These are phyloP conservation scores for Moringa oleifera DNA, from an alignment of 345 rosid species.

Conservation along the genomic window DNA sequence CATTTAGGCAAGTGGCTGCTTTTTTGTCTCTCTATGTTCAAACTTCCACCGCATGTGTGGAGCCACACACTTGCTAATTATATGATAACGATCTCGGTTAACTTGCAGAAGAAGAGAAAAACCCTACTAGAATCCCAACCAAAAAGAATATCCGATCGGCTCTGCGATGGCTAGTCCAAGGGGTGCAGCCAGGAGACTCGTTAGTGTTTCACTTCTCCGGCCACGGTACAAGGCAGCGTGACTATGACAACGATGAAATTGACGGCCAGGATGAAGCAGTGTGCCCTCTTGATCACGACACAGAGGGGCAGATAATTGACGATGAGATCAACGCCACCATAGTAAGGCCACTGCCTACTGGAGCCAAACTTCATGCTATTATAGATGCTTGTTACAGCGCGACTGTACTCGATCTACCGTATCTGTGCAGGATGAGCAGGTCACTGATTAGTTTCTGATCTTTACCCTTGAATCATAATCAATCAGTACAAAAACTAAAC, in stretches of 20 bases:
- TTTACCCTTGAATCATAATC: too few relatives aligned
- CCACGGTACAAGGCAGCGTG: conserved; percentile 55
- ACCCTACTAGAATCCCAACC: conserved; percentile 54
- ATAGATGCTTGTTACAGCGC: conserved; percentile 73
- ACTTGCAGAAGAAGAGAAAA: conserved; percentile 55
- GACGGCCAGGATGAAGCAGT: conserved; percentile 72
- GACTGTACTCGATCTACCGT: conserved; percentile 64
- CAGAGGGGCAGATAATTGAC: conserved; percentile 60
- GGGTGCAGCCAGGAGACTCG: conserved; percentile 67
- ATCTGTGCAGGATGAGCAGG: conserved; percentile 61
- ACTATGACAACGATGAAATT: conserved; percentile 46
- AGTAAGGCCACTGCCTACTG: conserved; percentile 63
- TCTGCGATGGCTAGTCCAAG: conserved; percentile 66
- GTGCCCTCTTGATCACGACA: conserved; percentile 70
- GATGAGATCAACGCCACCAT: conserved; percentile 63
- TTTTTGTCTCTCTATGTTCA: too few relatives aligned
- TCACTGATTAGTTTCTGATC: conserved; percentile 2
- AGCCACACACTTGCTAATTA: too few relatives aligned
- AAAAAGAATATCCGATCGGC: conserved; percentile 65
- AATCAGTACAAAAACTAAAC: too few relatives aligned
- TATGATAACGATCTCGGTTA: neutral
- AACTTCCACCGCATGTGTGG: too few relatives aligned
- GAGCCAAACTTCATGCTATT: conserved; percentile 65
- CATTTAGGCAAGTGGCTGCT: too few relatives aligned
- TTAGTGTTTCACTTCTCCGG: conserved; percentile 82